A percentile compares a stretch with the other conserved stretches of the same genome.
phyloP scores from a whole-genome alignment of 2,329 filamentous ascomycete species.

The Huntiella moniliformis region DNA sequence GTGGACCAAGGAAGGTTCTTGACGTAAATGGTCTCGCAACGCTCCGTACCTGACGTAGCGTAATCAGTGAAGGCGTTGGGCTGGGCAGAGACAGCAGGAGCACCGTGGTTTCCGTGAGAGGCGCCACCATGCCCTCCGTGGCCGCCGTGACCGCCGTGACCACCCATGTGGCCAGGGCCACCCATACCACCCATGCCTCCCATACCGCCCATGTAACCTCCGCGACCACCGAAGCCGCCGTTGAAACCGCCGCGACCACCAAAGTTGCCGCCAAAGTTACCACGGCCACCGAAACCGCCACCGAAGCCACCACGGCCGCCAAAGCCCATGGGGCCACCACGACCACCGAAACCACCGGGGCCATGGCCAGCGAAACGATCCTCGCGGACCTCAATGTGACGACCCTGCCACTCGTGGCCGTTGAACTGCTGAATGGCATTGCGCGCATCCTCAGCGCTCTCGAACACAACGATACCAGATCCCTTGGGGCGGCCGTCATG shows the following conservation, averaged over 20 bases:
- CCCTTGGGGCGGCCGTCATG: constrained; percentile 89
- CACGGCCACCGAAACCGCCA: constrained; percentile 39
- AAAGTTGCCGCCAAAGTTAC: constrained; percentile 29
- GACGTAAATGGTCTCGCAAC: constrained; percentile 73
- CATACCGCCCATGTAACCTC: constrained; percentile 25
- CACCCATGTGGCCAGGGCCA: constrained; percentile 18
- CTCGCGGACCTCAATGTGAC: constrained; percentile 81
- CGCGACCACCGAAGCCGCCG: constrained; percentile 25
- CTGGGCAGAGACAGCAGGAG: constrained; percentile 28
- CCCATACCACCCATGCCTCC: constrained; percentile 23
- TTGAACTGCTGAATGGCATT: constrained; percentile 97
- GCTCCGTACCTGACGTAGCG: constrained; percentile 71
- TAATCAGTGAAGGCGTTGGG: constrained; percentile 91
- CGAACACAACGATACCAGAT: constrained; percentile 91
- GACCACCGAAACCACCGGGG: constrained; percentile 36
- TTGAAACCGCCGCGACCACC: constrained; percentile 27
- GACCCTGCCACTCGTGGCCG: constrained; percentile 95
- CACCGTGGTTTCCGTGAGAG: constrained; percentile 22
- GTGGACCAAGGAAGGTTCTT: constrained; percentile 98
- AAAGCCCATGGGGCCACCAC: constrained; percentile 38
- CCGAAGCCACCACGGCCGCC: constrained; percentile 41
- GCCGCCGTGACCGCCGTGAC: constrained; percentile 15
- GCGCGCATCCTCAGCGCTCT: constrained; percentile 82
- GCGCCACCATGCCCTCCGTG: constrained; percentile 17
- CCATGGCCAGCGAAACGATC: constrained; percentile 70